Percentiles rank a stretch among this genome's conserved stretches.
phyloP scores from a whole-genome alignment of 1,139 yeast genomes.

The Saccharomyces uvarum region DNA sequence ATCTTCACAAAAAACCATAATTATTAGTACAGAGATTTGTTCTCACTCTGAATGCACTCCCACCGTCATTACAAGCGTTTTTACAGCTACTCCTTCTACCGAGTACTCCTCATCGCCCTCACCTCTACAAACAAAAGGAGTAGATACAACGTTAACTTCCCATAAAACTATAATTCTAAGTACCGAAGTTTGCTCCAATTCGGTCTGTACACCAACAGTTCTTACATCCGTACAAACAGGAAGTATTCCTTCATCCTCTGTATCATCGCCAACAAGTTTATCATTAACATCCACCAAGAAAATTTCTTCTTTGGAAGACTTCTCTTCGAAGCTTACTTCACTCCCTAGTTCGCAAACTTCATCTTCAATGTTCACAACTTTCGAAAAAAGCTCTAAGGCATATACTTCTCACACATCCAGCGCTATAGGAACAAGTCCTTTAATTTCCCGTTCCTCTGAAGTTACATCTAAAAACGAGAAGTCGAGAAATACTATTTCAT shows the following conservation, averaged over 20 bases:
- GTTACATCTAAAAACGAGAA: neutral
- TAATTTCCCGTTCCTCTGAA: neutral
- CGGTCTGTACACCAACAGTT: neutral
- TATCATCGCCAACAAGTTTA: neutral
- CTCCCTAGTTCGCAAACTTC: neutral
- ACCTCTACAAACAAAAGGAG: neutral
- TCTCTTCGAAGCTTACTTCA: neutral
- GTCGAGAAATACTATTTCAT: neutral
- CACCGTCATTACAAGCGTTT: neutral
- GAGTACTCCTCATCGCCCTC: neutral
- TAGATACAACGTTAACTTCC: neutral
- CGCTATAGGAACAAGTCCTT: neutral
- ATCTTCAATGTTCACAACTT: neutral
- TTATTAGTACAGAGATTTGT: neutral
- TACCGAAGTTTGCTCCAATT: conserved; percentile 3
- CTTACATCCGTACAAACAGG: neutral
- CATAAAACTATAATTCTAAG: neutral
- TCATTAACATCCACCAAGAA: neutral
- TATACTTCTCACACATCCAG: neutral
- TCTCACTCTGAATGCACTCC: neutral
- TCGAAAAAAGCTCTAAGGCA: neutral
- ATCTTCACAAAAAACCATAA: neutral
- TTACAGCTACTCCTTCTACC: neutral
- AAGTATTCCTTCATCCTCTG: neutral
- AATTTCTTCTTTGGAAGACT: neutral